phyloP scores from a whole-genome alignment of 805 yeast genomes.

The Saturnispora gosingensis region DNA sequence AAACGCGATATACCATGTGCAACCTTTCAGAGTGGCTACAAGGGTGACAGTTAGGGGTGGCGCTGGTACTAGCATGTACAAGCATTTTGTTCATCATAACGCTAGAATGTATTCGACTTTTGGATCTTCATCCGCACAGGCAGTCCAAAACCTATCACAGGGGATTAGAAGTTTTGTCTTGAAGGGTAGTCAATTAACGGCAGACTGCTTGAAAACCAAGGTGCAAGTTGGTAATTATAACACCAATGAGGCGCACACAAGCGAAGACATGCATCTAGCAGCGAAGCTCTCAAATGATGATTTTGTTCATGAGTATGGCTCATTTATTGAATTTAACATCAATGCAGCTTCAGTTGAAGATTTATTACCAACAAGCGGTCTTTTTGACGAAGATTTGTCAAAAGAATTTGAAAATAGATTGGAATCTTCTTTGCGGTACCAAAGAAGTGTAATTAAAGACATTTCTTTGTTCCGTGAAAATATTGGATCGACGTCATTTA shows the following conservation, averaged over 20 bases:
- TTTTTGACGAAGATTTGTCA: slow-evolving; percentile 19
- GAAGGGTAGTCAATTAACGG: slow-evolving; percentile 27
- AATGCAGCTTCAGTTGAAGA: slow-evolving; percentile 17
- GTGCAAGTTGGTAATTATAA: slow-evolving; percentile 15
- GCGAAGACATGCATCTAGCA: slow-evolving; percentile 27
- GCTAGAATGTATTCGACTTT: slow-evolving; percentile 32
- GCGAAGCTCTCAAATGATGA: slow-evolving; percentile 24
- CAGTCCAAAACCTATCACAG: slow-evolving; percentile 47
- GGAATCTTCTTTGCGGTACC: slow-evolving; percentile 14
- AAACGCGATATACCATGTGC: slow-evolving; percentile 19
- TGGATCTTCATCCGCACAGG: slow-evolving; percentile 40
- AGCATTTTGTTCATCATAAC: slow-evolving; percentile 28
- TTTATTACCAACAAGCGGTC: slow-evolving; percentile 16
- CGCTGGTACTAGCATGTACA: slow-evolving; percentile 25
- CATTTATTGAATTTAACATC: slow-evolving; percentile 50
- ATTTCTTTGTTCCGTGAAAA: slow-evolving; percentile 16
- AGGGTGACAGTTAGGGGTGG: slow-evolving; percentile 14
- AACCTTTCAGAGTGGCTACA: slow-evolving; percentile 21
- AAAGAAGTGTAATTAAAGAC: slow-evolving; percentile 15
- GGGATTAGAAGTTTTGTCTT: slow-evolving; percentile 32
- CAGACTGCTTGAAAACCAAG: slow-evolving; percentile 13
- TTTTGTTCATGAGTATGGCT: slow-evolving; percentile 29
- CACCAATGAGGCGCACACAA: slow-evolving; percentile 23
- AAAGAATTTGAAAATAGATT: slow-evolving; percentile 7
- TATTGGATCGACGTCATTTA: slow-evolving; percentile 34